Evolutionary conservation across 1,139 yeast species (phyloP), one percentile per base, ranked within the genome.

Genomic region (Taiozyma sp.): DNA sequence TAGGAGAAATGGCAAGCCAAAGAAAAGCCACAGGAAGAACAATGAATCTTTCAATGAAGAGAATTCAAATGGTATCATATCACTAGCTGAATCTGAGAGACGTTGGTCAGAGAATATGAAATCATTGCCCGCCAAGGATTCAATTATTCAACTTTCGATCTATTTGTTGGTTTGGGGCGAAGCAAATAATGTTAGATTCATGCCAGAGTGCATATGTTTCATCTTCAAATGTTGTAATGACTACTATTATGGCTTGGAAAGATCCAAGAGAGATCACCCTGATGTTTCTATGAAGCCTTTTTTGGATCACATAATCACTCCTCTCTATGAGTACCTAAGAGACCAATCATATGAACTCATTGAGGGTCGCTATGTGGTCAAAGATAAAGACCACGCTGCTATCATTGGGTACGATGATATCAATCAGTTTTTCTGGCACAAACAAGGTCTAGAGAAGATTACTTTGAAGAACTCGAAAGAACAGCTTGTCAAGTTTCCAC

Each of bases 131-230:
- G 73, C 85, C 7, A 65, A 71, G 22, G 85, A 83, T 54, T 74
- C 82, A 55, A 72, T 80, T 1, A 70, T 76, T 22, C 92, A 87
- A 57, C 61, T 87, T 14, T 78, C 84, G 0, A 65, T 87, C 9
- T 87, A 80, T 58, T 72, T 87, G 23, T 67, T 85, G 48, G 77
- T 85, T 57, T 87, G 95, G 95, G 91, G 92, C 2, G 95, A 87
- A 65, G 87, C 93, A 0, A 85, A 84, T 61, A 87, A 84, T 57
- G 67, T 86, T 10, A 70, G 95, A 48, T 85, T 84, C 59, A 84
- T 86, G 87, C 95, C 95, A 0, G 95, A 87, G 59, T 84, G 92
- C 58, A 63, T 87, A 23, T 84, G 89, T 53, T 87, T 87, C 58
- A 78, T 87, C 30, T 84, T 80, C 69, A 84, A 85, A 55, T 81